Percentiles rank a stretch among this genome's conserved stretches.
Evolutionary conservation across 768 basidiomycete species (phyloP).

Genomic region (Hygrocybe coccinea): DNA sequence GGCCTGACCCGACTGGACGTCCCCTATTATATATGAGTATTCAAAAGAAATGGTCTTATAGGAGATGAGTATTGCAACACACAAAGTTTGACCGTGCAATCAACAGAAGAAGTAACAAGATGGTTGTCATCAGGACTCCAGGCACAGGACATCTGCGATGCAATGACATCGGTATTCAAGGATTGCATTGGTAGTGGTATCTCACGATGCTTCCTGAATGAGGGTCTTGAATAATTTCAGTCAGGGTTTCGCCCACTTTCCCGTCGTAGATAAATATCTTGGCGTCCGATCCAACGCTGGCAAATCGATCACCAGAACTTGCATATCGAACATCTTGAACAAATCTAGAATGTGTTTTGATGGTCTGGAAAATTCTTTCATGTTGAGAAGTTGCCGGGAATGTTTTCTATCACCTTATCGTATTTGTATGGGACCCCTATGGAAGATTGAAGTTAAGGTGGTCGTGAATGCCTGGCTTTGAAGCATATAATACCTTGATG

Average conservation of each 20-base stretch:
- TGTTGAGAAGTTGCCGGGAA: neutral
- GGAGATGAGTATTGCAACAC: constrained; percentile 20
- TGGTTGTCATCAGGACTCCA: constrained; percentile 76
- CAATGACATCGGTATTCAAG: neutral
- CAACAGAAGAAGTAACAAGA: constrained; percentile 79
- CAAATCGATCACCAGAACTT: constrained; percentile 76
- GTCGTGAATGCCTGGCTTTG: neutral
- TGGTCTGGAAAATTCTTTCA: constrained; percentile 42
- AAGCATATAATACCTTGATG: constrained; percentile 54
- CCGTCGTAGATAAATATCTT: constrained; percentile 90
- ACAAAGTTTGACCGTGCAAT: constrained; percentile 87
- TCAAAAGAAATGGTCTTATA: neutral
- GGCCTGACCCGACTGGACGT: constrained; percentile 66
- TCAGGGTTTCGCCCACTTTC: constrained; percentile 73
- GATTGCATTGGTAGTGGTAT: neutral
- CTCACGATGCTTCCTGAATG: constrained; percentile 76
- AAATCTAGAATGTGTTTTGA: constrained; percentile 86
- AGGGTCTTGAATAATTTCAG: constrained; percentile 60
- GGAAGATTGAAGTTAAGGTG: neutral
- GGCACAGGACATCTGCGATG: constrained; percentile 58
- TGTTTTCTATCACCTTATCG: constrained; percentile 51
- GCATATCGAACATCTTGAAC: constrained; percentile 87
- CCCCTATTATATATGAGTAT: constrained; percentile 51
- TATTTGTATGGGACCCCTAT: constrained; percentile 84
- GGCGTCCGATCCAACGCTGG: constrained; percentile 83